These are phyloP conservation scores for Ceratobasidium sp. DNA, from an alignment of 1,284 basidiomycete species.

Conservation along the genomic window DNA sequence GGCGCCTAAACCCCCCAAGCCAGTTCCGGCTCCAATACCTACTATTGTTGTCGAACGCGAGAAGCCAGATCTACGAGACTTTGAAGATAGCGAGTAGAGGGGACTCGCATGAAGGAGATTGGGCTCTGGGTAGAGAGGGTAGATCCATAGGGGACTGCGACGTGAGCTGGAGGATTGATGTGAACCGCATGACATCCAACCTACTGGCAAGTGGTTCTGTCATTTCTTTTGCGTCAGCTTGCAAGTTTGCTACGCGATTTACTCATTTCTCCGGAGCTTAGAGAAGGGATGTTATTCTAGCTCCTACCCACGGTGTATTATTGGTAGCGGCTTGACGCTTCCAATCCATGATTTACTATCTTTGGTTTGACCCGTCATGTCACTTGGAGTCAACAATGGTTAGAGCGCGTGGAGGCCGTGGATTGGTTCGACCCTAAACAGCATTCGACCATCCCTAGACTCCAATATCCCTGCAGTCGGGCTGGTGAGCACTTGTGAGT, in stretches of 20 bases:
- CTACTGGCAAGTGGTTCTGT: slow-evolving; percentile 12
- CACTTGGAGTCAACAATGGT: not conserved
- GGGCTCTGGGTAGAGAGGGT: slow-evolving; percentile 4
- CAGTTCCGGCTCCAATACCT: slow-evolving; percentile 41
- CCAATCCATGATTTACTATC: slow-evolving; percentile 26
- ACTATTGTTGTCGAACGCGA: slow-evolving; percentile 48
- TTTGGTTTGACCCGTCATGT: not conserved
- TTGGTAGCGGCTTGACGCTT: not conserved
- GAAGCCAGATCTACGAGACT: slow-evolving; percentile 49
- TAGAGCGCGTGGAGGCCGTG: not conserved
- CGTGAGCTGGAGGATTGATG: slow-evolving; percentile 25
- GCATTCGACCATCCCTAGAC: not conserved
- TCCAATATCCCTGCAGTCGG: slow-evolving; percentile 15
- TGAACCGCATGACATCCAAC: slow-evolving; percentile 6
- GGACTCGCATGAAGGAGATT: not conserved
- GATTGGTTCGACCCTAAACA: not conserved
- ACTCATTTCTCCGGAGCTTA: slow-evolving; percentile 27
- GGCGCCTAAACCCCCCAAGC: slow-evolving; percentile 47
- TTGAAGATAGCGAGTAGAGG: slow-evolving; percentile 50
- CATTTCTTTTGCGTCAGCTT: slow-evolving; percentile 32
- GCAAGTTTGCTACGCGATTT: slow-evolving; percentile 1
- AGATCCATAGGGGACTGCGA: slow-evolving; percentile 31
- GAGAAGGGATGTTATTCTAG: slow-evolving; percentile 2
- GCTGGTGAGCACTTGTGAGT: not conserved
- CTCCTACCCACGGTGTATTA: slow-evolving; percentile 2